phyloP scores from a whole-genome alignment of 495 filamentous ascomycete genomes.

The Penicillium fimorum region DNA sequence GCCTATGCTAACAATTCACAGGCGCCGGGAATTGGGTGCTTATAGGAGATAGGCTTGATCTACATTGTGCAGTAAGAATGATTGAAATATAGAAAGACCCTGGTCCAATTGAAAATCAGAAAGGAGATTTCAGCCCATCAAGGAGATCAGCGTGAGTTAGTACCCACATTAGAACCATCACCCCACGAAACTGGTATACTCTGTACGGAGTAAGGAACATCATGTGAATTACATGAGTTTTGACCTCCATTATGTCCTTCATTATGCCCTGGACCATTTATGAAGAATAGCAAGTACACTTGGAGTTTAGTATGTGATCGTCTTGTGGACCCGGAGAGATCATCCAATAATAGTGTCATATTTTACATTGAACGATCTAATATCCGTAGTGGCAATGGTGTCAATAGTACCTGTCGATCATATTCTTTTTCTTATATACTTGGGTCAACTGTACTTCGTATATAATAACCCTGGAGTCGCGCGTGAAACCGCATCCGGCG shows the following conservation, averaged over 20 bases:
- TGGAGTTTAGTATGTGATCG: conserved; percentile 1
- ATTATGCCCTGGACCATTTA: not conserved
- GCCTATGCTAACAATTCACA: conserved; percentile 24
- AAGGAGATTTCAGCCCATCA: not conserved
- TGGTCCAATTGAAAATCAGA: not conserved
- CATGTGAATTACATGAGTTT: not conserved
- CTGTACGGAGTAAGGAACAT: not conserved
- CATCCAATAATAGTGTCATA: not conserved
- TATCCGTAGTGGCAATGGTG: conserved; percentile 11
- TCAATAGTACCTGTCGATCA: conserved; percentile 17
- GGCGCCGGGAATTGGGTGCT: conserved; percentile 42
- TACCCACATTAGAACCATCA: not conserved
- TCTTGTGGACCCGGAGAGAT: conserved; percentile 2
- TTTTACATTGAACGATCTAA: not conserved
- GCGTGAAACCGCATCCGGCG: not conserved
- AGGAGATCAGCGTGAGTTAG: not conserved
- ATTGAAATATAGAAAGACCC: conserved; percentile 4
- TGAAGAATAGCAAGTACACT: not conserved
- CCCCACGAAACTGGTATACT: not conserved
- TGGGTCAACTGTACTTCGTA: not conserved
- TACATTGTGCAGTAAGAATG: not conserved
- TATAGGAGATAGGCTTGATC: conserved; percentile 32
- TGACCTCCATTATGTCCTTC: not conserved
- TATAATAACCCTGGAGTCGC: no score
- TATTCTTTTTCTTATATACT: no score